Base-by-base conservation (phyloP, 495 filamentous ascomycete genomes). In the Aspergillus egyptiacus region DNA sequence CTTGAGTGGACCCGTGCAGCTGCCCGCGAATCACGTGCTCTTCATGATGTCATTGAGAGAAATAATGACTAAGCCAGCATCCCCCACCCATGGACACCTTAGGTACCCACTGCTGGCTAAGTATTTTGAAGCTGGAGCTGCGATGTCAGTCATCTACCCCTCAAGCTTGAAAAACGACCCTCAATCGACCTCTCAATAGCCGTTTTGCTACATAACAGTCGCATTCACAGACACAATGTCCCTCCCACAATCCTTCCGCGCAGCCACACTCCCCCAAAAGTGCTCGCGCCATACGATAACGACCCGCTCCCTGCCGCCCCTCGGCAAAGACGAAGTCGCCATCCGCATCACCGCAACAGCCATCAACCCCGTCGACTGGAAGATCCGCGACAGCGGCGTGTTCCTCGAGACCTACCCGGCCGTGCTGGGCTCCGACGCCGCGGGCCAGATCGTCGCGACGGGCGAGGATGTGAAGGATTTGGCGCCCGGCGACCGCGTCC, bases 311-410 rank as follows among this genome's bases (percentile, higher is more conserved):
- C 39, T 54, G 1, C 9, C 5, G 1, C 34, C 54, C 14, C 38
- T 55, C 11, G 39, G 35, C 4, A 6, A 14, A n/a, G 41, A 33
- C 4, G 50, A 57, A 35, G 46, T 57, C 2, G 45, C 30, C n/a
- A 61, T 76, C 42, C 58, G 64, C 19, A 67, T 71, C 44, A 67
- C 71, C 8, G 59, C 73, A 13, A 57, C 74, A 20, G 73, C 71
- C 27, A 51, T 78, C 33, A 76, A 78, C 57, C 69, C 67, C 0
- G 44, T 71, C 28, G 70, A 74, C 56, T 62, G 47, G 42, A 58
- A 62, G 39, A 59, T 60, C 33, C 65, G 62, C 3, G 62, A 71
- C 36, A 50, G 46, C 23, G 60, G 64, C 33, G 46, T 59, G 3
- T 48, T 55, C 25, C 44, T 71, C 18, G 34, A 55, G 3, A 8